Evolutionary conservation across 1,284 basidiomycete genomes (phyloP), one percentile per base, ranked within the genome.

Genomic region (Pyrrhoderma lamaoense): DNA sequence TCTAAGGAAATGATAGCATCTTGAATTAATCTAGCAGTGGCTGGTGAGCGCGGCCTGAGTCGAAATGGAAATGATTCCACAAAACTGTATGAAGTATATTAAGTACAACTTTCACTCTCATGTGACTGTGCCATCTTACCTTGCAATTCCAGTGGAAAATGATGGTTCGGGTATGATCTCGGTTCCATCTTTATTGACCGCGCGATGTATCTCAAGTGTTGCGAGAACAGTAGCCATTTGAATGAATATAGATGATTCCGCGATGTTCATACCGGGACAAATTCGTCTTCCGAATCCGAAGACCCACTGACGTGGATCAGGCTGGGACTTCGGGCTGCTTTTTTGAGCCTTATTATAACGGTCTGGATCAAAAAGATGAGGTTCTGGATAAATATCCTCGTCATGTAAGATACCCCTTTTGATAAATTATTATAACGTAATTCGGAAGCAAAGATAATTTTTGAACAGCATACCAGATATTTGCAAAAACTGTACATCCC

Each of bases 181-280:
- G 8, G 13, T 14, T 14, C 46, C 46, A 11, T 48, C 23, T 4
- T 36, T 35, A 27, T 48, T 35, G 3, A 48, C 46, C 11, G 46
- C 46, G 19, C 37, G 13, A 22, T 9, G 3, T 11, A 77, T 69
- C 45, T 69, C 61, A 58, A 70, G 74, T 11, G 70, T 68, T 7
- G 71, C 60, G 34, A 78, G 57, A 35, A 74, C 65, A 1, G 70
- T 71, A 37, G 72, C 73, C 21, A 76, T 63, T 13, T 69, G 61
- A 43, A 77, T 71, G 70, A 72, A 78, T 16, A 78, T 55, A 14
- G 70, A 67, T 56, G 76, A 73, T 51, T 71, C 68, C 48, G 70
- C 72, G 8, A 77, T 63, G 62, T 68, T 68, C 74, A 75, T 61
- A 58, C 73, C 57, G 9, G 49, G 8, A 64, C 66, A 53, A 65